Evolutionary conservation across 768 basidiomycete species (phyloP), one percentile per base, ranked within the genome.

Genomic region (Tylopilus sp.): DNA sequence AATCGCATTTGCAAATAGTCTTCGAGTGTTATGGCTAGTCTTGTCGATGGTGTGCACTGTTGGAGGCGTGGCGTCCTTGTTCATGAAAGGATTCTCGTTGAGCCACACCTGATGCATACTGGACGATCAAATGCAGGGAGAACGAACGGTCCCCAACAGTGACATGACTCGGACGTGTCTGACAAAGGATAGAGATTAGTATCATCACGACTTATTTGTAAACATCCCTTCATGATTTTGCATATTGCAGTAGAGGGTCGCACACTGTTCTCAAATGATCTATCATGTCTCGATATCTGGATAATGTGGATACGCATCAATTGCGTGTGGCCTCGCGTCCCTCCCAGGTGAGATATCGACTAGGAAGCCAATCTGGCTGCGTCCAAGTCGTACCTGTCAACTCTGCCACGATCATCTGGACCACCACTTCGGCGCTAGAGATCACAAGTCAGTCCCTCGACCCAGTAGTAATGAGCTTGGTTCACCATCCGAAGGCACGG

Each of bases 341-440:
- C 15, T 46, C 58, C 67, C 61, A 52, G 1, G 77, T 80, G 55
- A 80, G 64, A 56, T 78, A 81, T 40, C 75, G 73, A 21, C 72
- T 65, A 11, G 87, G 87, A 30, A 89, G 64, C 87, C 87, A 89
- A 13, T 73, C 69, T 0, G 87, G 86, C 15, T 61, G 51, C 8
- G 52, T 64, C 83, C 84, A 0, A 86, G 86, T 13, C 61, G 51
- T 9, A 52, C 26, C 30, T 31, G 64, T 83, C 84, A 87, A 8
- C 57, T 73, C 72, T 3, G 51, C 48, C 7, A 85, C 43, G 47
- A 88, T 75, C 80, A 88, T 86, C 26, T 75, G 70, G 3, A 76
- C 79, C 5, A 87, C 68, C 4, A 71, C 80, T 61, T 89, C 81
- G 17, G 81, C 86, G 50, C 86, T 86, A 35, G 8, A 39, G 48